These are phyloP conservation scores for Trichoderma sp. DNA, from an alignment of 2,329 filamentous ascomycete species.

Conservation along the genomic window DNA sequence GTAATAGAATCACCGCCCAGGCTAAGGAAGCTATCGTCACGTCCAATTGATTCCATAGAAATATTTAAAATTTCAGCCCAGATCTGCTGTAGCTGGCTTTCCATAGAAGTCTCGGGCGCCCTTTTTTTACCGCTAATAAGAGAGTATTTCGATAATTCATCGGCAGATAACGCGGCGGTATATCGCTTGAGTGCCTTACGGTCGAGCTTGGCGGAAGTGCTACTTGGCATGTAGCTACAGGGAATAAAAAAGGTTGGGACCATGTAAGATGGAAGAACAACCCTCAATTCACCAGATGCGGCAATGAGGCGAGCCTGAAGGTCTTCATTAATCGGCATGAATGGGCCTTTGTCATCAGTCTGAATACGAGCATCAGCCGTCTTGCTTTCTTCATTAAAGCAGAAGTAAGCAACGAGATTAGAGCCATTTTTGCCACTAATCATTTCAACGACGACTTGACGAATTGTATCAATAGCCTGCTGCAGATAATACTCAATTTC, in stretches of 20 bases:
- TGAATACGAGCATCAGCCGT: background rate
- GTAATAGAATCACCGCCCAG: conserved; percentile 30
- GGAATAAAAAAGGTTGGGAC: conserved; percentile 14
- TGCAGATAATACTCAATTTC: conserved; percentile 14
- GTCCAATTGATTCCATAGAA: conserved; percentile 28
- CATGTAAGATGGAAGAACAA: conserved; percentile 14
- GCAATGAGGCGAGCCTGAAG: conserved; percentile 17
- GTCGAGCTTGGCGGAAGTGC: conserved; percentile 10
- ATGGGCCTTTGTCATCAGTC: background rate
- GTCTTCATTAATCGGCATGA: conserved; percentile 14
- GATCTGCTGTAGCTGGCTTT: conserved; percentile 1
- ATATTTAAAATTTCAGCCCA: conserved; percentile 16
- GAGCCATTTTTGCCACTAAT: background rate
- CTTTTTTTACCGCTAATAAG: background rate
- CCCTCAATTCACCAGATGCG: background rate
- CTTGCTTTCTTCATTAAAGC: background rate
- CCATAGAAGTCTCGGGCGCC: conserved; percentile 9
- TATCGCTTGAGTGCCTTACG: background rate
- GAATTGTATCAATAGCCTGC: background rate
- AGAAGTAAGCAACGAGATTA: conserved; percentile 10
- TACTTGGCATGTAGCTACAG: conserved; percentile 1
- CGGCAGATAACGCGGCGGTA: background rate
- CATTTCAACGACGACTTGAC: background rate
- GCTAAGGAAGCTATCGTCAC: conserved; percentile 28
- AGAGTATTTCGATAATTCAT: background rate